Evolutionary conservation across 768 basidiomycete species (phyloP), one percentile per base, ranked within the genome.

Genomic region (Tricholoma hemisulphureum): DNA sequence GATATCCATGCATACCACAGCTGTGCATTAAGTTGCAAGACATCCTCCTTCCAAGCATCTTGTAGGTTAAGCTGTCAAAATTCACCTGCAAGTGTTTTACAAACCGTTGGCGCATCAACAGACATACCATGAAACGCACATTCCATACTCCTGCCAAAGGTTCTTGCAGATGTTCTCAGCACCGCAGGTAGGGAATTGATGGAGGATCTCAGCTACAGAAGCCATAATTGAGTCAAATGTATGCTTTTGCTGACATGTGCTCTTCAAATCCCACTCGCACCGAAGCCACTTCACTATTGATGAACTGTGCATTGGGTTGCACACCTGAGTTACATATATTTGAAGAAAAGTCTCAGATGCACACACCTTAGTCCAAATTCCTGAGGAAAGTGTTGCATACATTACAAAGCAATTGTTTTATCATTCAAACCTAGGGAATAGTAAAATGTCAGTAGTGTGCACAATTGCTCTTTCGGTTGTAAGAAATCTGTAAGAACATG

Each of bases 11-110:
- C 49, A 51, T 51, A n/a, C 18, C 2, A 48, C 2, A 48, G 21
- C 14, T 48, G 46, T 5, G 28, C 21, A 3, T 48, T 2, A 20
- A 95, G 79, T 73, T 94, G 92, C 61, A 96, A 76, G 2, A 95
- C 89, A 67, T 96, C 94, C 67, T 92, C 88, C 71, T 94, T 93
- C 94, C 94, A 97, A 28, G 80, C 86, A 77, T 84, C 84, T 51
- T 82, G 83, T 69, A 87, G 85, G 67, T 95, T 95, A 73, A 94
- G 89, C 66, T 86, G 84, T 56, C 93, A 82, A 73, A 96, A 96
- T 72, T 97, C 93, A 63, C 80, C 78, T 55, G 91, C 93, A 53
- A 97, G 80, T 67, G 80, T 79, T 70, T 90, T 89, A 70, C 94
- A 97, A 26, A 91, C 83, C 35, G 73, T 75, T 41, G 96, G 87